Percentiles rank a stretch among this genome's conserved stretches.
Evolutionary conservation across 148 eudicot genomes (phyloP).

Genomic region (Chenopodium suecicum): DNA sequence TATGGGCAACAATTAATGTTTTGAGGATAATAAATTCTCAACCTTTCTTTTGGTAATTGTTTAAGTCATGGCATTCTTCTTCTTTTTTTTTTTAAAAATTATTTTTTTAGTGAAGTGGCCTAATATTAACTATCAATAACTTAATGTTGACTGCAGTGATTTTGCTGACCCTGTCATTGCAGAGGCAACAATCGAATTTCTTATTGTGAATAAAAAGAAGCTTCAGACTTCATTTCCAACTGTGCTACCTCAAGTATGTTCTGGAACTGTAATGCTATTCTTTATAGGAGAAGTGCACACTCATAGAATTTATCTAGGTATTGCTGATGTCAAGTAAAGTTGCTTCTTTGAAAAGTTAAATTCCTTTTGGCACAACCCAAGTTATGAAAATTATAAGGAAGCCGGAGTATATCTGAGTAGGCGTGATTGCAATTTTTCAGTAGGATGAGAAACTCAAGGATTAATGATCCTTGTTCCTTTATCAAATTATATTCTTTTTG

Average conservation of each 20-base stretch:
- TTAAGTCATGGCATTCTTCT: background rate
- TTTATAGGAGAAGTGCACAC: background rate
- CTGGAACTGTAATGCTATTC: background rate
- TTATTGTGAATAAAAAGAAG: conserved; percentile 62
- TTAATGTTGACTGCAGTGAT: conserved; percentile 62
- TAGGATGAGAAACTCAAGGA: no score
- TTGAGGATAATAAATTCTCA: background rate
- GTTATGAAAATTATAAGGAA: background rate
- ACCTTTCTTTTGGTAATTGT: background rate
- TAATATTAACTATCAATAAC: conserved; percentile 19
- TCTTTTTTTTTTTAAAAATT: no score
- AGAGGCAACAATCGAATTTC: conserved; percentile 81
- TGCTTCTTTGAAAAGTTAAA: background rate
- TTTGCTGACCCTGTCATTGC: conserved; percentile 93
- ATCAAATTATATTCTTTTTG: background rate
- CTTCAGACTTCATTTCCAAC: conserved; percentile 66
- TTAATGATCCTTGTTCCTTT: background rate
- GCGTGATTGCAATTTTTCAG: background rate
- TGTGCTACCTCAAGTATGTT: conserved; percentile 80
- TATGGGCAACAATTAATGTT: background rate
- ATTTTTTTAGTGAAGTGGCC: background rate
- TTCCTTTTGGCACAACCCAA: background rate
- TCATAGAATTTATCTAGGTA: background rate
- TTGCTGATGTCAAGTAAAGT: background rate
- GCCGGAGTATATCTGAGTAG: background rate